Evolutionary conservation across 495 filamentous ascomycete genomes (phyloP), one percentile per base, ranked within the genome.

Genomic region (Lophium mytilinum): DNA sequence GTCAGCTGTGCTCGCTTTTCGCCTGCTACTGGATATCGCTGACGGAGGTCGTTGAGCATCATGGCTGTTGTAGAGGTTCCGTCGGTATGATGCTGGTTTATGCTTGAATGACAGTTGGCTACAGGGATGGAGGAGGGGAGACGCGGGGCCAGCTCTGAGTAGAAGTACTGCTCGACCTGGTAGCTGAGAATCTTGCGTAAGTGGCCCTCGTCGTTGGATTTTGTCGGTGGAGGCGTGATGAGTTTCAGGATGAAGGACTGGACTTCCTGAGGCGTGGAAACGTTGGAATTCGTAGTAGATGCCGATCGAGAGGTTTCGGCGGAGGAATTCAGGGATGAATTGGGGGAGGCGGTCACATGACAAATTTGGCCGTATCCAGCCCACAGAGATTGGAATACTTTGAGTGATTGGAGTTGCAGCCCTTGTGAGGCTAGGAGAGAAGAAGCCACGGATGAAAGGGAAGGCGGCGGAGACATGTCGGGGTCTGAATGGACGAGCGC

Each of bases 141-240:
- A 0, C 37, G 49, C 0, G 65, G 58, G 9, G 71, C 69, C 10
- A 76, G 61, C 18, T 70, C 57, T 8, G 58, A 50, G 59, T 78
- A 78, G 55, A 78, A 78, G 56, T 69, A 71, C 48, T 75, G 73
- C 47, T 78, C 75, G n/a, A 72, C 73, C 36, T 66, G 64, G 57
- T 78, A 77, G 62, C 72, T 75, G 55, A 77, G 50, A n/a, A 76
- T 64, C 48, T 78, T 78, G n/a, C 75, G 68, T 17, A 71, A 52
- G 49, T 76, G 71, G 37, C 73, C 73, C 55, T 77, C 74, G 39
- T 67, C 68, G 12, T 64, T 61, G 2, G 58, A 42, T 24, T 43
- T 46, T 0, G 65, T 36, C 15, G 46, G 51, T 11, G 50, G 61
- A 14, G 69, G 69, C 7, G 71, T 62, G 50, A 75, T 70, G 14